Evolutionary conservation across 352 stramenopile species (phyloP).

Genomic region (Thalassiosira livingstoniorum): DNA sequence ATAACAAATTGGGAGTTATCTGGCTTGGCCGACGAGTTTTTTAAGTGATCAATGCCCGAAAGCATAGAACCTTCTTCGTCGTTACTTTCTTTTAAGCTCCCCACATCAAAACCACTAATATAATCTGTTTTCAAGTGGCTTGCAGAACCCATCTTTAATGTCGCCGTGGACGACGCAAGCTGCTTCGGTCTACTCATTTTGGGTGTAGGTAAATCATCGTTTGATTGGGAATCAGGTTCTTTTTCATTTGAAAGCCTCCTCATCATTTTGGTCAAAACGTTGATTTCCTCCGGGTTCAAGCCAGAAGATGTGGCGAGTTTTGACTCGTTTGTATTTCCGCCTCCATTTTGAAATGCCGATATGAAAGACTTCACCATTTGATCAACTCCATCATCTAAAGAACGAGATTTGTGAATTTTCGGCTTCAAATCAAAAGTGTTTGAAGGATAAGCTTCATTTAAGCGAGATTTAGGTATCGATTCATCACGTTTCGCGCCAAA

Average conservation of each 20-base stretch:
- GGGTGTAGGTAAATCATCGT: not conserved
- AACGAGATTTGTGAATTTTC: too few species aligned
- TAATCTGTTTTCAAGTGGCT: not conserved
- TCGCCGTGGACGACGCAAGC: not conserved
- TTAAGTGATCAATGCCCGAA: not conserved
- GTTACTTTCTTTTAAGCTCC: not conserved
- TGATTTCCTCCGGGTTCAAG: not conserved
- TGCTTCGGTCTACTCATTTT: not conserved
- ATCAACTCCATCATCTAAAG: too few species aligned
- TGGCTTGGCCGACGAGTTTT: not conserved
- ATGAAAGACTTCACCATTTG: too few species aligned
- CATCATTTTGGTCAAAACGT: not conserved
- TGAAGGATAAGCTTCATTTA: too few species aligned
- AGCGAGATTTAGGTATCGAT: too few species aligned
- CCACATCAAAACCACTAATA: too few species aligned
- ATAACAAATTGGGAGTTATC: not conserved
- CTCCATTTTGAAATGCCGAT: too few species aligned
- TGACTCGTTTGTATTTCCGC: too few species aligned
- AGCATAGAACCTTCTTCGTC: not conserved
- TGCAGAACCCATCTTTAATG: not conserved
- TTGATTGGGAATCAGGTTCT: not conserved
- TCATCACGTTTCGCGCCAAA: too few species aligned
- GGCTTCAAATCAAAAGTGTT: too few species aligned
- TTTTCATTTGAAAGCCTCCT: not conserved
- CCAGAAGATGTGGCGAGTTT: not conserved